These are phyloP conservation scores for Leccinum arenicola DNA, from an alignment of 768 basidiomycete species.

Conservation along the genomic window DNA sequence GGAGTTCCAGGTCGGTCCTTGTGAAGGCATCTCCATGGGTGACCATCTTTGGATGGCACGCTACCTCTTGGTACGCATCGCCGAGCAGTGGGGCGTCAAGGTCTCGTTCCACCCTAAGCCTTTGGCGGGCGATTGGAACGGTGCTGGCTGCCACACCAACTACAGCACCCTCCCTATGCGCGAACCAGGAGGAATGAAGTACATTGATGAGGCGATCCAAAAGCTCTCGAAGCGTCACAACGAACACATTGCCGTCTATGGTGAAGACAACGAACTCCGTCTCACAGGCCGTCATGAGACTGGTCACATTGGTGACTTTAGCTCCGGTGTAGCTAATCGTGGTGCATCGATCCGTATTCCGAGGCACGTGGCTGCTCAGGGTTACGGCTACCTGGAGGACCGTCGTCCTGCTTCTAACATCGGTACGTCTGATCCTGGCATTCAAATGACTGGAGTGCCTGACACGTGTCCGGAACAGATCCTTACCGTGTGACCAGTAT, in stretches of 20 bases:
- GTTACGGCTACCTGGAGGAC: conserved; percentile 95
- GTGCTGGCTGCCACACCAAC: conserved; percentile 98
- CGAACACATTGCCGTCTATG: conserved; percentile 96
- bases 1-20: conserved; percentile 99
- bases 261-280: conserved; percentile 95
- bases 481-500: conserved; percentile 93
- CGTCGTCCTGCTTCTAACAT: conserved; percentile 98
- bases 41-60: conserved; percentile 99
- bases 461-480: conserved; percentile 44
- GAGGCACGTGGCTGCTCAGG: conserved; percentile 86
- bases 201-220: conserved; percentile 90
- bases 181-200: conserved; percentile 88
- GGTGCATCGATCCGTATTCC: conserved; percentile 97
- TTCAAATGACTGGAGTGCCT: background rate
- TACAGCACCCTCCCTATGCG: conserved; percentile 95
- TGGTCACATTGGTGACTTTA: conserved; percentile 87
- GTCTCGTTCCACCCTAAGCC: conserved; percentile 99
- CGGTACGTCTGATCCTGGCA: conserved; percentile 48
- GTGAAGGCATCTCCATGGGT: conserved; percentile 96
- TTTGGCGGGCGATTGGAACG: conserved; percentile 97
- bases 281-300: conserved; percentile 98
- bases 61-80: conserved; percentile 91
- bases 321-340: conserved; percentile 95
- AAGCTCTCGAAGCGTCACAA: conserved; percentile 88
- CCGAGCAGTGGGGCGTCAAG: conserved; percentile 96